Base-by-base conservation (phyloP, 495 filamentous ascomycete species). In the Podospora appendiculata region DNA sequence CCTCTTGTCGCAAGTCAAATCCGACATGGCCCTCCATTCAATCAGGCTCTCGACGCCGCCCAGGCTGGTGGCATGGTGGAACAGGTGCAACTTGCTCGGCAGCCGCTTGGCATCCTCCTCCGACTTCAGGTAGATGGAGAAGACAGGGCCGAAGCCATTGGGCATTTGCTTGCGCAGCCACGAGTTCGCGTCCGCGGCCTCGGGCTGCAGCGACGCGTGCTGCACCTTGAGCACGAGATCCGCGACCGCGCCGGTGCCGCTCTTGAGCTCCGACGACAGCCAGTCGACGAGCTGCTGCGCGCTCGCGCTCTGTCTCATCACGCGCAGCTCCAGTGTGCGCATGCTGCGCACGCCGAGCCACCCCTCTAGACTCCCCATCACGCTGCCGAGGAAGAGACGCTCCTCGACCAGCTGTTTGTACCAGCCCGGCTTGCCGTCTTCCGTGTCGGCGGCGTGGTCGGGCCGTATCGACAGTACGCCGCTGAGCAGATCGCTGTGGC, bases 41-140 rank as follows among this genome's bases (percentile, higher is more conserved):
- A 98, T 87, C 77, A 96, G 70, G 57, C 86, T 90, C 80, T 98
- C 93, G 9, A 97, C 90, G 1, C 92, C 90, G 4, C 93, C 93
- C 6, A 98, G 69, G 66, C 86, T 91, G 13, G 93, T 98, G 7
- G 93, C 91, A 76, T 98, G 93, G 57, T 95, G 88, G 74, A 96
- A 98, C 47, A 90, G 78, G 25, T 77, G 53, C 62, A 96, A 64
- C 70, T 87, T 83, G 59, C 84, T 85, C 19, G 93, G 93, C 49
- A 98, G 64, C 39, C 71, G 67, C 36, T 76, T 74, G 3, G 93
- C 92, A 42, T 79, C 62, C 6, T 69, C 66, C 58, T 79, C 75
- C 5, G 72, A 71, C 53, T 79, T 77, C 77, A 88, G 79, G 12
- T 65, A 71, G 39, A 96, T 76, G 1, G 86, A 74, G 60, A 97